Evolutionary conservation across 768 basidiomycete species (phyloP), one percentile per base, ranked within the genome.

Genomic region (Cystobasidium tubakii): DNA sequence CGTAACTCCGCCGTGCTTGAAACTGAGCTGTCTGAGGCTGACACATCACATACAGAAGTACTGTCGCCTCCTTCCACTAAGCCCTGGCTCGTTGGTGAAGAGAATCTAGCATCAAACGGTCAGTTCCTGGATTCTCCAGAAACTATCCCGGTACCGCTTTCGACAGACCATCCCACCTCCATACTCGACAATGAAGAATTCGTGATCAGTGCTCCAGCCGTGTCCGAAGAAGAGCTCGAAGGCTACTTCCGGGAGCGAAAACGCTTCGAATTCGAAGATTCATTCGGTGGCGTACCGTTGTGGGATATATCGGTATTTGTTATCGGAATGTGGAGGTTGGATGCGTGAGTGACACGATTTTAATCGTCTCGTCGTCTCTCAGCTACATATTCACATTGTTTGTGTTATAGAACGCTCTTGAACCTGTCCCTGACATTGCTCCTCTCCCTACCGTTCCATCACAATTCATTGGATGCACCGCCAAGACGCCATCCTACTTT

Each of bases 401-500:
- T 55, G n/a, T 55, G 44, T 6, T 46, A 1, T 75, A 78, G 78
- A 19, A 76, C 76, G 33, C 76, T 78, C 17, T 75, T 78, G 64
- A 73, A 75, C 1, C 74, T 76, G 34, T 60, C 75, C 60, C 69
- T 78, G 55, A 78, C 76, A 17, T 74, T 78, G 29, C 33, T 77
- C 31, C 69, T 78, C 25, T 76, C 78, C 27, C 78, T 78, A 21
- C 78, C 78, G 23, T 77, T 78, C 75, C 76, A 75, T 63, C 74
- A 76, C 13, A 70, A 76, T 21, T 33, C 23, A 21, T 12, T 21
- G 12, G 50, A 46, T 34, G 27, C 15, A 6, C 46, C 46, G 3
- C 39, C 44, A 1, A 34, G 44, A 15, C 66, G 44, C n/a, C 73
- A 76, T 3, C 76, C 78, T 21, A 69, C 76, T 0, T 67, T 78